phyloP scores from a whole-genome alignment of 192 early-diverging fungal genomes.

The Entrophospora sp. region DNA sequence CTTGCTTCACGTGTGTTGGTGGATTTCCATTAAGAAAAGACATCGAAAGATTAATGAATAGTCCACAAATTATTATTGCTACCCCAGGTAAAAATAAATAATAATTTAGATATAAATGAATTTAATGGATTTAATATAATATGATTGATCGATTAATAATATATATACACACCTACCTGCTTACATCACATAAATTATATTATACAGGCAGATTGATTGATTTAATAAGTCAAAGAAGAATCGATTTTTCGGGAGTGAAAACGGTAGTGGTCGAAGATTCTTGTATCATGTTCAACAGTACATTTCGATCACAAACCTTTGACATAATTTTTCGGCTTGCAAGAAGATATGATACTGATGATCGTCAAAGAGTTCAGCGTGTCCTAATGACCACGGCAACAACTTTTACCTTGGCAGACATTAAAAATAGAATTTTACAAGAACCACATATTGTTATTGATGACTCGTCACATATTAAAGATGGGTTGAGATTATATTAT shows the following conservation, averaged over 20 bases:
- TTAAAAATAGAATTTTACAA: background rate
- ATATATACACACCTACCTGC: too few relatives aligned
- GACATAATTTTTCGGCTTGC: background rate
- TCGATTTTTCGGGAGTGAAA: background rate
- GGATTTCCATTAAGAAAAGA: background rate
- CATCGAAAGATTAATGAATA: background rate
- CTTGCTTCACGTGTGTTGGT: conserved; percentile 1
- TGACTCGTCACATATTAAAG: background rate
- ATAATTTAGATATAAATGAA: background rate
- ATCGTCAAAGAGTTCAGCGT: background rate
- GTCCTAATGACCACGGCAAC: conserved; percentile 15
- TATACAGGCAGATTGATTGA: background rate
- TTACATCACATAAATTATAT: background rate
- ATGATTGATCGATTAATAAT: background rate
- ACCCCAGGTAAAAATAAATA: conserved; percentile 3
- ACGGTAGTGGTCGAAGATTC: conserved; percentile 13
- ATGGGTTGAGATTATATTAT: conserved; percentile 10
- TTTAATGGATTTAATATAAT: background rate
- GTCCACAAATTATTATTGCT: conserved; percentile 11
- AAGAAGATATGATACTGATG: too few relatives aligned
- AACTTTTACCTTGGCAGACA: conserved; percentile 14
- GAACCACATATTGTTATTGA: background rate
- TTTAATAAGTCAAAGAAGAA: background rate
- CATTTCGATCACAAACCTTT: background rate
- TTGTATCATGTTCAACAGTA: conserved; percentile 15